These are phyloP conservation scores for Neoarthrinium moseri DNA, from an alignment of 2,329 filamentous ascomycete genomes.

Conservation along the genomic window DNA sequence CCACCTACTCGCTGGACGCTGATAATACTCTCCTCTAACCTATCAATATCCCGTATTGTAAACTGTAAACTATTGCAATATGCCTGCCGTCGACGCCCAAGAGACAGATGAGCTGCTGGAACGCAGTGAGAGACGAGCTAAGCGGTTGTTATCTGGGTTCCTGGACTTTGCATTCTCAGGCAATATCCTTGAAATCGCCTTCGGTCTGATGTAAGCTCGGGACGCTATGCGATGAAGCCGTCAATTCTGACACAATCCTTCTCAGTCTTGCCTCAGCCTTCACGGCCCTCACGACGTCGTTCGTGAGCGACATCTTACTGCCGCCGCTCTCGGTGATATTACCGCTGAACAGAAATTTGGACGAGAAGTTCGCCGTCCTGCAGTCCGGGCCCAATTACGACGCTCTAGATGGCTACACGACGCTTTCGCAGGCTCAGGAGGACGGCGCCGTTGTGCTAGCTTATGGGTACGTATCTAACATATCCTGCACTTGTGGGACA, in stretches of 20 bases:
- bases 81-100: slow-evolving; percentile 9
- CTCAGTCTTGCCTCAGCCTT: slow-evolving; percentile 67
- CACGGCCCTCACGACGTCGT: slow-evolving; percentile 68
- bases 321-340: slow-evolving; percentile 68
- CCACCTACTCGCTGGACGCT: no score
- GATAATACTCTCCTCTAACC: no score
- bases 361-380: slow-evolving; percentile 71
- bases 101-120: slow-evolving; percentile 45
- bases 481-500: not conserved
- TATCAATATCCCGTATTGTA: no score
- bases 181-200: slow-evolving; percentile 73
- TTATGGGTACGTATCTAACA: slow-evolving; percentile 53
- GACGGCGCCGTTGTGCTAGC: slow-evolving; percentile 73
- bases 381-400: slow-evolving; percentile 54
- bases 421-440: slow-evolving; percentile 63
- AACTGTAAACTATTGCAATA: not conserved
- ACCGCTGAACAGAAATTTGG: slow-evolving; percentile 68
- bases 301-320: slow-evolving; percentile 69
- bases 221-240: not conserved
- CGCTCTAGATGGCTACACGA: slow-evolving; percentile 62
- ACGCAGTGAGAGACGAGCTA: slow-evolving; percentile 44
- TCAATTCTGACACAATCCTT: no score
- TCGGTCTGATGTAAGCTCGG: slow-evolving; percentile 66
- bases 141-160: slow-evolving; percentile 61
- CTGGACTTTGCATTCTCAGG: slow-evolving; percentile 72